Base-by-base conservation (phyloP, 345 rosid genomes). In the Boechera stricta region DNA sequence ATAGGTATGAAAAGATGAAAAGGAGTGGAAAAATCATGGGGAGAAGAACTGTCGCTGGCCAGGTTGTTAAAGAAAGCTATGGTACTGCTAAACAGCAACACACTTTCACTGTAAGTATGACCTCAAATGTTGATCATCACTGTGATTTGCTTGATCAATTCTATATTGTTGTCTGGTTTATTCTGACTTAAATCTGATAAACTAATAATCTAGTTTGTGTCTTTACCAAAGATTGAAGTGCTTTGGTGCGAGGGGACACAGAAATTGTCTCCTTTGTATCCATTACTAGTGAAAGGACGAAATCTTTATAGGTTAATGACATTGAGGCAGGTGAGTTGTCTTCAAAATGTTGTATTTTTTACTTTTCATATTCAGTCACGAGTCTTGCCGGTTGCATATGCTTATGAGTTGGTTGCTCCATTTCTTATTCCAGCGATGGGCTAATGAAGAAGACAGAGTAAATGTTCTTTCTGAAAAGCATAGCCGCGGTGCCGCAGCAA, bases 41-140 rank as follows among this genome's bases (percentile, higher is more conserved):
- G 66, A 83, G 33, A 77, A 87, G 92, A 84, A 86, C 83, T 61
- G 75, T 88, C 21, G 91, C 88, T 9, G 91, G 96, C 62, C 78
- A 84, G 77, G 87, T 90, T 68, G 84, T 87, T 16, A 86, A 87
- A 75, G 91, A 90, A 81, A 90, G 91, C 82, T 88, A 88, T 59
- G 93, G 93, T 58, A 82, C 89, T 18, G 87, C 87, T 75, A 87
- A 85, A 82, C 93, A 90, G 24, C 96, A 88, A 48, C 96, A 90
- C 69, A 87, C 93, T 53, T 88, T 88, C 79, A 86, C 93, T 3
- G 91, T 87, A 84, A 73, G 82, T 58, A 33, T n/a, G 36, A 73
- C 32, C 42, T 64, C 39, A 7, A 26, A 18, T 65, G 15, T 49
- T 26, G 28, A 26, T 67, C 28, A 41, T 48, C 52, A 45, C 65